Percentiles rank a stretch among this genome's conserved stretches.
Evolutionary conservation across 805 yeast species (phyloP).

Genomic region (Wickerhamiella sergipiensis): DNA sequence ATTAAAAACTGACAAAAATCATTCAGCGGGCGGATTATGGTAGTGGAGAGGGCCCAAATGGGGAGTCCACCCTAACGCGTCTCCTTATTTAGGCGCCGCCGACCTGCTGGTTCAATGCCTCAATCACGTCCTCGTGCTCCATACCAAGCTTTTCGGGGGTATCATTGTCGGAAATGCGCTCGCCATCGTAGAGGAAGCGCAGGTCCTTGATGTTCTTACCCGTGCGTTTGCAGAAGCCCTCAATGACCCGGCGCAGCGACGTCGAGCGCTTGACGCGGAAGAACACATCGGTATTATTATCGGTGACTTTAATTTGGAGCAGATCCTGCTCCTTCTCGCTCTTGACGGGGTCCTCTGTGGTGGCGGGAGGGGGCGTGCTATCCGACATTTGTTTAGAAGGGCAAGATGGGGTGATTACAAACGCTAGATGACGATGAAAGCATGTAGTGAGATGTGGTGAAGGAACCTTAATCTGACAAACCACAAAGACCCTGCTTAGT

Average conservation of each 20-base stretch:
- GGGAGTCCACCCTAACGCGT: too few species aligned
- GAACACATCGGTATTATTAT: conserved; percentile 84
- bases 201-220: conserved; percentile 74
- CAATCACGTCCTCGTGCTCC: conserved; percentile 93
- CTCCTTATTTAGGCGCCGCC: conserved; percentile 16
- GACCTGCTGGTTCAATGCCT: conserved; percentile 90
- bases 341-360: conserved; percentile 11
- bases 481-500: too few species aligned
- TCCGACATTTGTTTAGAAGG: conserved; percentile 2
- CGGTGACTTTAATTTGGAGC: conserved; percentile 86
- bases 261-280: conserved; percentile 91
- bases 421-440: too few species aligned
- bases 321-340: conserved; percentile 54
- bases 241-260: conserved; percentile 87
- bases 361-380: not conserved
- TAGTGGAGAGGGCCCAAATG: not conserved
- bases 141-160: conserved; percentile 83
- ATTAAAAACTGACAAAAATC: too few species aligned
- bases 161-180: conserved; percentile 71
- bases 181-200: conserved; percentile 88
- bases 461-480: too few species aligned
- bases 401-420: not conserved
- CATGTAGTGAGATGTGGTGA: too few species aligned
- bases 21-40: not conserved
- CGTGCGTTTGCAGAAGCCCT: conserved; percentile 95